Evolutionary conservation across 495 filamentous ascomycete species (phyloP), one percentile per base, ranked within the genome.

Genomic region (Xylaria palmicola): DNA sequence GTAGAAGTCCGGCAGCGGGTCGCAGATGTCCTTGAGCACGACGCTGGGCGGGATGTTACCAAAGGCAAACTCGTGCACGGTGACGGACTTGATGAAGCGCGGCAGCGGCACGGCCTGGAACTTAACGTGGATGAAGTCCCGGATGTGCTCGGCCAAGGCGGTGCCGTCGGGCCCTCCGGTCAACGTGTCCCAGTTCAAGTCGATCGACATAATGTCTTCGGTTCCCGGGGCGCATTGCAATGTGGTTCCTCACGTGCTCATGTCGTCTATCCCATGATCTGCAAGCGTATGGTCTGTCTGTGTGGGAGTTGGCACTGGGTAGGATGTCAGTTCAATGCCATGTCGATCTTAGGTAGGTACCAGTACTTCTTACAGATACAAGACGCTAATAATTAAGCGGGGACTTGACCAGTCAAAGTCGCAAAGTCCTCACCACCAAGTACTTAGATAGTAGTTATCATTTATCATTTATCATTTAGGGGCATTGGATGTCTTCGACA

Each of bases 1-100:
- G 77, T 99, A 99, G 69, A 99, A 99, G 63, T 98, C 94, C 3
- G 91, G 85, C 47, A 97, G 84, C 0, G 94, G 94, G 72, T 98
- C 93, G 67, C 93, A 93, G 60, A 99, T 90, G 66, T 97, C 93
- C 75, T 97, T 97, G 43, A 99, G 85, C 71, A 95, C 91, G 24
- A 99, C 78, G 60, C 91, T 85, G 1, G 94, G 94, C 1, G 87
- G 80, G 48, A 94, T 85, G 2, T 78, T 84, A 20, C 94, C 94
- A 67, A 99, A 98, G 22, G 93, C 88, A 69, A 99, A 99, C 41
- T 89, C 86, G 73, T 96, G 93, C 26, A 96, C 91, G 19, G 93
- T 86, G 39, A 99, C 95, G 9, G 91, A 93, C 63, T 94, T 92
- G 74, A 99, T 97, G 79, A 98, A 97, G 52, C 91, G 89, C 36